Evolutionary conservation across 1,139 yeast genomes (phyloP).

Genomic region (Pichia sp.): DNA sequence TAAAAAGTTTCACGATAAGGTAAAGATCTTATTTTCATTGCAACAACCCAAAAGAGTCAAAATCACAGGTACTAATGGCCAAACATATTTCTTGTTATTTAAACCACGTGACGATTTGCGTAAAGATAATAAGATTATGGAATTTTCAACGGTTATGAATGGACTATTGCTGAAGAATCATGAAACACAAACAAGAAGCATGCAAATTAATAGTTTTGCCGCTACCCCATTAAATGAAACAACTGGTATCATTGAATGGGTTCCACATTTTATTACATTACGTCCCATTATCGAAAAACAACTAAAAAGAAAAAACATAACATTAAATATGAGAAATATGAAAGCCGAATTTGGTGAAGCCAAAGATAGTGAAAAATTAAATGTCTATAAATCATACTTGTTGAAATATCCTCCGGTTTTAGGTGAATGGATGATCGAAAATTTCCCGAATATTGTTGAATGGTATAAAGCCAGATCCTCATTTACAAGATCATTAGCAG

Average conservation of each 20-base stretch:
- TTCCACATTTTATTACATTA: slow-evolving; percentile 75
- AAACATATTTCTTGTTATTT: slow-evolving; percentile 64
- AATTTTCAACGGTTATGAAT: slow-evolving; percentile 83
- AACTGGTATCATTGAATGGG: slow-evolving; percentile 92
- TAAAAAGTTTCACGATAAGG: slow-evolving; percentile 52
- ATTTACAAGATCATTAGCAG: slow-evolving; percentile 80
- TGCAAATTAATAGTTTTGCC: slow-evolving; percentile 74
- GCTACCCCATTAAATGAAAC: slow-evolving; percentile 85
- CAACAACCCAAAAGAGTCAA: slow-evolving; percentile 82
- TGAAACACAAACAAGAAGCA: slow-evolving; percentile 66
- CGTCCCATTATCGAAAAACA: slow-evolving; percentile 49
- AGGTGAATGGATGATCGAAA: slow-evolving; percentile 81
- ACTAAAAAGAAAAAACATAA: slow-evolving; percentile 8
- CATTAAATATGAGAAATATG: slow-evolving; percentile 9
- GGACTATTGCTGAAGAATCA: slow-evolving; percentile 58
- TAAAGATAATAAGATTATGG: slow-evolving; percentile 93
- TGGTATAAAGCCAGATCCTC: slow-evolving; percentile 81
- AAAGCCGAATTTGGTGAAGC: slow-evolving; percentile 14
- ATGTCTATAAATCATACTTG: slow-evolving; percentile 33
- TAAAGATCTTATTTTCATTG: slow-evolving; percentile 68
- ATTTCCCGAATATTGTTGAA: slow-evolving; percentile 79
- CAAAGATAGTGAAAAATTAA: slow-evolving; percentile 31
- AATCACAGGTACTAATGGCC: slow-evolving; percentile 74
- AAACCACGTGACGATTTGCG: slow-evolving; percentile 88
- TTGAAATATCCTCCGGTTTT: slow-evolving; percentile 64